Conservation (phyloP, 768 basidiomycete genomes). For the Suillus lakei region DNA sequence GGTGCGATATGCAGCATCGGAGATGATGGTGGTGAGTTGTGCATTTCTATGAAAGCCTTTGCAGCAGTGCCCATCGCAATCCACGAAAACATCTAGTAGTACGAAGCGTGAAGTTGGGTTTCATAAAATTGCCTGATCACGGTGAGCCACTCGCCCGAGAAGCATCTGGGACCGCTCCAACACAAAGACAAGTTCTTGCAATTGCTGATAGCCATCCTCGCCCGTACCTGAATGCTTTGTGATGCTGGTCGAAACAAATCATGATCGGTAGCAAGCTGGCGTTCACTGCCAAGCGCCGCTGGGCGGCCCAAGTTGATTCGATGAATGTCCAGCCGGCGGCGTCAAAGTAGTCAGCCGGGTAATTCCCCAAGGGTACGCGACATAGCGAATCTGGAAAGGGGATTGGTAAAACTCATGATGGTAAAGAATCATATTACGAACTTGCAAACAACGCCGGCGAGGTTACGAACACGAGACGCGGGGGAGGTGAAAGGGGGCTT, state of each 20-base stretch:
- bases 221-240: constrained; percentile 25
- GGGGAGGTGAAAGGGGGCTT: constrained; percentile 31
- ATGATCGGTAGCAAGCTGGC: constrained; percentile 14
- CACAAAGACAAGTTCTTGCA: constrained; percentile 41
- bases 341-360: too few relatives aligned
- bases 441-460: constrained; percentile 12
- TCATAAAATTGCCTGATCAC: constrained; percentile 24
- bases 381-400: too few relatives aligned
- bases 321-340: too few relatives aligned
- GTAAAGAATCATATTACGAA: too few relatives aligned
- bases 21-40: constrained; percentile 2
- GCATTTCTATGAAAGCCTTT: constrained; percentile 19
- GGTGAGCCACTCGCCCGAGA: constrained; percentile 24
- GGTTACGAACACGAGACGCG: constrained; percentile 41
- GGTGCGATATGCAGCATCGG: constrained; percentile 18
- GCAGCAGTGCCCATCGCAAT: constrained; percentile 20
- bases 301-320: too few relatives aligned
- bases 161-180: constrained; percentile 29
- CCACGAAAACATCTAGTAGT: constrained; percentile 18
- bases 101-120: background rate
- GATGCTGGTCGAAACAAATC: constrained; percentile 44
- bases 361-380: too few relatives aligned
- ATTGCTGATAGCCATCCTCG: constrained; percentile 44
- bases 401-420: too few relatives aligned
- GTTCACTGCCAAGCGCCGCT: too few relatives aligned